Percentiles rank a stretch among this genome's conserved stretches.
phyloP scores from a whole-genome alignment of 2,329 filamentous ascomycete species.

The Colletotrichum cordylinicola region DNA sequence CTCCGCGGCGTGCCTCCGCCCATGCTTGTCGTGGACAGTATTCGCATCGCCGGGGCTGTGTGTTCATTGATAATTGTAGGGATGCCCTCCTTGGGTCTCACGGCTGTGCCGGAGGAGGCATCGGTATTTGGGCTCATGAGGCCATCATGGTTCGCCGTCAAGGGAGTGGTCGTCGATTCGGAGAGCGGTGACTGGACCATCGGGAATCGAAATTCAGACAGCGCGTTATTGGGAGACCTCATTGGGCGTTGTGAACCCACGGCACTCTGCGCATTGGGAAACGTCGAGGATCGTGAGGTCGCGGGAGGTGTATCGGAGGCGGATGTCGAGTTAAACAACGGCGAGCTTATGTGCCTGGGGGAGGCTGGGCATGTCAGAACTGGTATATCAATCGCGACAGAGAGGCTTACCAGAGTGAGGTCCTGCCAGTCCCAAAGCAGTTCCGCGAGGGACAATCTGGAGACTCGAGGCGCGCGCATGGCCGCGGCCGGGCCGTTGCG shows the following conservation, averaged over 20 bases:
- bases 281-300: conserved; percentile 46
- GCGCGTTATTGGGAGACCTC: conserved; percentile 44
- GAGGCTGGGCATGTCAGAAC: conserved; percentile 26
- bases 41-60: conserved; percentile 65
- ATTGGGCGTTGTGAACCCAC: conserved; percentile 44
- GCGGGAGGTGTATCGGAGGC: conserved; percentile 54
- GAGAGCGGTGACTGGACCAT: conserved; percentile 48
- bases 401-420: conserved; percentile 44
- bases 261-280: conserved; percentile 49
- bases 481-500: conserved; percentile 61
- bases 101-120: conserved; percentile 31
- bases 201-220: conserved; percentile 65
- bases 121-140: conserved; percentile 43
- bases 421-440: conserved; percentile 28
- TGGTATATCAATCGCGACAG: background rate
- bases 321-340: conserved; percentile 61
- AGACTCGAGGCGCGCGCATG: conserved; percentile 84
- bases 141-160: conserved; percentile 39
- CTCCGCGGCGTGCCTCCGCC: conserved; percentile 82
- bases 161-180: conserved; percentile 33
- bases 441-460: conserved; percentile 67
- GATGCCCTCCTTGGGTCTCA: conserved; percentile 49
- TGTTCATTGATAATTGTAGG: conserved; percentile 60
- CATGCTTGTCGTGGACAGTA: conserved; percentile 80
- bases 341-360: conserved; percentile 52